Percentiles rank a stretch among this genome's conserved stretches.
Evolutionary conservation across 805 yeast genomes (phyloP).

Genomic region (Wickerhamomyces subpelliculosus): DNA sequence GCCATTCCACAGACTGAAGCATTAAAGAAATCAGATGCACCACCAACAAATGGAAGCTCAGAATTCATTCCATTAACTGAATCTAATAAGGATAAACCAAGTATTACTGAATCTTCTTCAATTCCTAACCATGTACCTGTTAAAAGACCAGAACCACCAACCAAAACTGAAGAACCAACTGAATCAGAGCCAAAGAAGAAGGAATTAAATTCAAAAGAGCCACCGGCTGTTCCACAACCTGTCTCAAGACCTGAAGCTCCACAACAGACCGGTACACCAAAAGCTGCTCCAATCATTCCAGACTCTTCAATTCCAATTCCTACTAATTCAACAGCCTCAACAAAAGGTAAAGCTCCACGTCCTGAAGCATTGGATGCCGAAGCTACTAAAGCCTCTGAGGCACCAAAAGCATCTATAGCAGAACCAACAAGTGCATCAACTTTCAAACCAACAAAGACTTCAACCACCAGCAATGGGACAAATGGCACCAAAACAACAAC

Average conservation of each 20-base stretch:
- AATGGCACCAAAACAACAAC: background rate
- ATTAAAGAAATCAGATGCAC: background rate
- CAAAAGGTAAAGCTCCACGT: background rate
- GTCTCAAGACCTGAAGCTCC: background rate
- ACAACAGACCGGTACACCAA: background rate
- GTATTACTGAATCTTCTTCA: background rate
- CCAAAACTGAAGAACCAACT: background rate
- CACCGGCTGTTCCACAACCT: background rate
- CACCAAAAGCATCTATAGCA: background rate
- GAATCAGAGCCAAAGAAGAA: background rate
- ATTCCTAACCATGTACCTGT: background rate
- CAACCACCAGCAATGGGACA: too few species aligned
- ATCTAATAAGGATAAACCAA: background rate
- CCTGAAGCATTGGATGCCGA: too few species aligned
- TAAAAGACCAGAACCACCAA: background rate
- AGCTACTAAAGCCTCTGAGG: background rate
- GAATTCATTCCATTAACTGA: constrained; percentile 2
- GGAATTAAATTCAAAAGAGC: too few species aligned
- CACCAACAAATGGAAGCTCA: background rate
- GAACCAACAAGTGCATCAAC: too few species aligned
- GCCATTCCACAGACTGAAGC: background rate
- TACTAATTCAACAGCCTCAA: background rate
- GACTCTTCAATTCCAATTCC: background rate
- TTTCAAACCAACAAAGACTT: too few species aligned
- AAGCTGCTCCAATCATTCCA: background rate